These are phyloP conservation scores for Diplodia corticola DNA, from an alignment of 2,329 filamentous ascomycete genomes.

Conservation along the genomic window DNA sequence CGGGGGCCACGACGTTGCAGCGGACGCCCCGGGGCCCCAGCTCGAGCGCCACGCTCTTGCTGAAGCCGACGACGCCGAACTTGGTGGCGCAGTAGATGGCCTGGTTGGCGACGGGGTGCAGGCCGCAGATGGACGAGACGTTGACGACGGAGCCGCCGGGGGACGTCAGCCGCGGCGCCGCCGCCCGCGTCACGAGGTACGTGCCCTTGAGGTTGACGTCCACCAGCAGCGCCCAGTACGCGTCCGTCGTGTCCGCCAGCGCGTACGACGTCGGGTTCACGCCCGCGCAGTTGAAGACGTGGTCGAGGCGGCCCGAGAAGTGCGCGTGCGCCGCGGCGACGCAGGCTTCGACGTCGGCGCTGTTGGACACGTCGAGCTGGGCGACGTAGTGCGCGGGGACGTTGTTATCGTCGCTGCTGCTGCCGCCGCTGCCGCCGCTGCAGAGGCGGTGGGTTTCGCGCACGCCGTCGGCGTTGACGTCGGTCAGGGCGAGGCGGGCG, in stretches of 20 bases:
- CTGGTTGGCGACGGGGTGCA: conserved; percentile 99
- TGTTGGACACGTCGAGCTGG: conserved; percentile 81
- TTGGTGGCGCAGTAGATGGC: conserved; percentile 84
- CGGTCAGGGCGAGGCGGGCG: conserved; percentile 88
- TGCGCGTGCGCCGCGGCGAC: conserved; percentile 58
- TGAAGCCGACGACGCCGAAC: conserved; percentile 87
- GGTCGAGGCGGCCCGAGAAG: conserved; percentile 87
- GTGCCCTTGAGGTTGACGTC: conserved; percentile 92
- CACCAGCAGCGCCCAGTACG: conserved; percentile 86
- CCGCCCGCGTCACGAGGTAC: conserved; percentile 95
- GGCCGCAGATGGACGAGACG: conserved; percentile 93
- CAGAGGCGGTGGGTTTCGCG: conserved; percentile 77
- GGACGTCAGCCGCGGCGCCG: conserved; percentile 96
- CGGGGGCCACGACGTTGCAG: conserved; percentile 28
- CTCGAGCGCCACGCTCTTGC: conserved; percentile 37
- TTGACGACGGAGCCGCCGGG: conserved; percentile 97
- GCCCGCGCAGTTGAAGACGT: conserved; percentile 96
- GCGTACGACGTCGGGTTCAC: conserved; percentile 88
- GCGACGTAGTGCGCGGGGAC: conserved; percentile 92
- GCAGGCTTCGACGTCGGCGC: conserved; percentile 65
- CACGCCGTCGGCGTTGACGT: conserved; percentile 83
- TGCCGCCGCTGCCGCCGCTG: conserved; percentile 79
- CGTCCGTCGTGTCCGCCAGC: conserved; percentile 95
- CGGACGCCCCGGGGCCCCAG: conserved; percentile 18
- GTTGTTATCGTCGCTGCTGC: too few relatives aligned